Evolutionary conservation across 1,139 yeast genomes (phyloP).

Genomic region (Hyphopichia fennica): DNA sequence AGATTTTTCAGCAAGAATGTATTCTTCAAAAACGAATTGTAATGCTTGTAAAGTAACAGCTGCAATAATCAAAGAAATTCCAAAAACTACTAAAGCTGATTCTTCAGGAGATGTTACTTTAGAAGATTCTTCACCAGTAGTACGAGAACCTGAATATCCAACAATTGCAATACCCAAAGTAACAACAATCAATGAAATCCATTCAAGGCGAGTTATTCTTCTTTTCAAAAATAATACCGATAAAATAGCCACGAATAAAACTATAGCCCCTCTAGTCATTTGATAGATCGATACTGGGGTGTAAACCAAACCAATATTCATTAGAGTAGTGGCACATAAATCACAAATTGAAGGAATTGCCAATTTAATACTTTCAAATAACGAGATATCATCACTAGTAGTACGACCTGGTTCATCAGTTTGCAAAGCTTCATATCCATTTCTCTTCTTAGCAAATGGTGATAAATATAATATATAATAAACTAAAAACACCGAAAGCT

Average conservation of each 20-base stretch:
- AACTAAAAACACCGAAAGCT: constrained; percentile 51
- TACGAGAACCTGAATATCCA: constrained; percentile 62
- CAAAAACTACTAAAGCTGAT: constrained; percentile 41
- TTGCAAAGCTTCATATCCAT: constrained; percentile 17
- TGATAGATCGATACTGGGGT: constrained; percentile 85
- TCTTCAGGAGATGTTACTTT: constrained; percentile 10
- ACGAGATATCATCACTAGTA: constrained; percentile 10
- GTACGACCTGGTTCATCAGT: constrained; percentile 9
- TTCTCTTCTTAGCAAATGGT: constrained; percentile 10
- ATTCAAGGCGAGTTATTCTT: constrained; percentile 59
- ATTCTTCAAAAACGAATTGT: constrained; percentile 80
- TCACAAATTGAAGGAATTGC: constrained; percentile 73
- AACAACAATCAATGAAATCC: constrained; percentile 64
- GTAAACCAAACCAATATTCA: constrained; percentile 73
- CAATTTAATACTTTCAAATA: constrained; percentile 27
- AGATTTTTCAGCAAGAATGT: constrained; percentile 53
- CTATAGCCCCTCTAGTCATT: constrained; percentile 80
- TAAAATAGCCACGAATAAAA: constrained; percentile 72
- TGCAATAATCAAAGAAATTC: constrained; percentile 56
- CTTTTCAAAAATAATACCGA: constrained; percentile 64
- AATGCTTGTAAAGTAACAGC: constrained; percentile 72
- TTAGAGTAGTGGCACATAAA: constrained; percentile 68
- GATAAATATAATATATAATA: constrained; percentile 33
- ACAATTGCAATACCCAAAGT: constrained; percentile 70
- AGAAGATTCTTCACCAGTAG: constrained; percentile 11